Conservation (phyloP, 495 filamentous ascomycete genomes). For the Penicillium riverlandense region DNA sequence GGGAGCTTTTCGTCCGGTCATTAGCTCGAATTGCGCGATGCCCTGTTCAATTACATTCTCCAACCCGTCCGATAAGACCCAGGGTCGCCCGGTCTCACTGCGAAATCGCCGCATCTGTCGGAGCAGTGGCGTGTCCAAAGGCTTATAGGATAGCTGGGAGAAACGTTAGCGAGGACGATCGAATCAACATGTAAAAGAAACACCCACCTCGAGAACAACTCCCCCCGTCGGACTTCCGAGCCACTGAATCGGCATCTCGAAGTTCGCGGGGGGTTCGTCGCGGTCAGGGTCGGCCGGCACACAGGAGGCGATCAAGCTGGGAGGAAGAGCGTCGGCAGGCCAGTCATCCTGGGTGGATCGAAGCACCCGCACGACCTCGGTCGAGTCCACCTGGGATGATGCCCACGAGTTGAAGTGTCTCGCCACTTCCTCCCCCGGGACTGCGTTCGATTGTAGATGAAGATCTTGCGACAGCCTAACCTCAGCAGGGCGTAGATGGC, state of each 20-base stretch:
- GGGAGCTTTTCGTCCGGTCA: conserved; percentile 76
- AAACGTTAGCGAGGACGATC: conserved; percentile 9
- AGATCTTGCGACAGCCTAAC: conserved; percentile 72
- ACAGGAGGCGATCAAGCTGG: conserved; percentile 71
- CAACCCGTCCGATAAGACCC: conserved; percentile 73
- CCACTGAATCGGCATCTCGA: conserved; percentile 70
- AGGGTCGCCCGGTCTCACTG: conserved; percentile 54
- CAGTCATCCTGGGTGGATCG: conserved; percentile 52
- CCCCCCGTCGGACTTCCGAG: conserved; percentile 70
- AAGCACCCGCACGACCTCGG: conserved; percentile 53
- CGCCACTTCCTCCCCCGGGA: conserved; percentile 59
- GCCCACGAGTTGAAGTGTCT: conserved; percentile 62
- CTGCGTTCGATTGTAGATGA: conserved; percentile 66
- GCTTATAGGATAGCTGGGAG: conserved; percentile 62
- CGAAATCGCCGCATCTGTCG: conserved; percentile 54
- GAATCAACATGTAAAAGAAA: background rate
- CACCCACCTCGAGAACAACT: conserved; percentile 63
- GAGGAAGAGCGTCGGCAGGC: conserved; percentile 55
- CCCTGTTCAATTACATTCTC: conserved; percentile 77
- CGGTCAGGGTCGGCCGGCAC: conserved; percentile 63
- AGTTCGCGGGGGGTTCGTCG: conserved; percentile 59
- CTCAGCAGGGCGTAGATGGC: conserved; percentile 75
- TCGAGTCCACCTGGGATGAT: conserved; percentile 34
- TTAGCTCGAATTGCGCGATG: conserved; percentile 76
- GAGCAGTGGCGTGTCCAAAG: conserved; percentile 63